Evolutionary conservation across 768 basidiomycete genomes (phyloP), one percentile per base, ranked within the genome.

Genomic region (Gymnopilus junonius): DNA sequence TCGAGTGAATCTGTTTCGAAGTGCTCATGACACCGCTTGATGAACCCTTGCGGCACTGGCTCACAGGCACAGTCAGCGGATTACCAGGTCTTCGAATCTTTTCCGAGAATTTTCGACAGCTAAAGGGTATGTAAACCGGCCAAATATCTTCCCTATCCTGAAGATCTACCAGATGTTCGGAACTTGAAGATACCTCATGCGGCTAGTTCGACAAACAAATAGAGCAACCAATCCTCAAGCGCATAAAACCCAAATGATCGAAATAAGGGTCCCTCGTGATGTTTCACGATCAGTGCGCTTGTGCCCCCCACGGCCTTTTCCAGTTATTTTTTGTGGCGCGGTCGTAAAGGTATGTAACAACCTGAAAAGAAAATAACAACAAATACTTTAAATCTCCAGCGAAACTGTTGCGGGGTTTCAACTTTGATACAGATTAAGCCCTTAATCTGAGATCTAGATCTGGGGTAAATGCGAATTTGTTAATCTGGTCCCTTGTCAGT

Each of bases 111-210:
- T 77, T 71, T 71, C 71, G 74, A 73, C 70, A 73, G 74, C 73
- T 73, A 73, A 58, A 58, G 58, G 48, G 45, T 69, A 75, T 63
- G 64, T 64, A 61, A 59, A 58, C 62, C 62, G 73, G 73, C 70
- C 71, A 71, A 77, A 73, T 65, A 73, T 70, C 72, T 81, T 81
- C 73, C 76, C 77, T 76, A 78, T 81, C 80, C 69, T 69, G 74
- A 68, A 54, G 54, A 63, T 59, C 73, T 68, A 74, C 61, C 75
- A 76, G 67, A 72, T 75, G 74, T 71, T 77, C 82, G 80, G 79
- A 81, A 80, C 82, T 78, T 77, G 75, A 78, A 42, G 74, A 29
- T 80, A 76, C 81, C 79, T 72, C 73, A 76, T 84, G 78, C 80
- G 80, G 82, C 80, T 79, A 83, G 79, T 27, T 37, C 57, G 54